These are phyloP conservation scores for Keithomyces neogunnii DNA, from an alignment of 2,329 filamentous ascomycete genomes.

Conservation along the genomic window DNA sequence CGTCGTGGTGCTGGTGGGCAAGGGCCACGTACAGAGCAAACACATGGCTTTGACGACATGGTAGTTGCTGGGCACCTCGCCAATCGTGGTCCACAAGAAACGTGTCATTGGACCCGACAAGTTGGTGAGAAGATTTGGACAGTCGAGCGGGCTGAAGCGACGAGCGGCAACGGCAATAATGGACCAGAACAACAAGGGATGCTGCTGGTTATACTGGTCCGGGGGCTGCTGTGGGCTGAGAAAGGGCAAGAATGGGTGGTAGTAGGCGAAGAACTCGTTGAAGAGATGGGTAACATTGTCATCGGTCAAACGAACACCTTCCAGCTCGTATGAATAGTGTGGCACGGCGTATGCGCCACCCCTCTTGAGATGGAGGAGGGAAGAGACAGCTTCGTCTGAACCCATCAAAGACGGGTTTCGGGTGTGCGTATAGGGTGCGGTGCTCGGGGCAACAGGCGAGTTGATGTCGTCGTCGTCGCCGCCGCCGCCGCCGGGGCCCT, in stretches of 20 bases:
- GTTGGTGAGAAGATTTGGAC: slow-evolving; percentile 56
- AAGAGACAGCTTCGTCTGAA: slow-evolving; percentile 60
- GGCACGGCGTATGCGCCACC: slow-evolving; percentile 53
- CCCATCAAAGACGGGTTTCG: slow-evolving; percentile 57
- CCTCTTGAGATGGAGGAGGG: slow-evolving; percentile 56
- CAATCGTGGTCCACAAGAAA: slow-evolving; percentile 69
- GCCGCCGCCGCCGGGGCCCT: slow-evolving; percentile 38
- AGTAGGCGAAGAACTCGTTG: slow-evolving; percentile 64
- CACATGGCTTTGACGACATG: slow-evolving; percentile 76
- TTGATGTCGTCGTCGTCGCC: slow-evolving; percentile 46
- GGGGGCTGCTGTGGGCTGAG: slow-evolving; percentile 58
- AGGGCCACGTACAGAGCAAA: slow-evolving; percentile 71
- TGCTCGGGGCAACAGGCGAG: slow-evolving; percentile 44
- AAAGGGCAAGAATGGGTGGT: slow-evolving; percentile 72
- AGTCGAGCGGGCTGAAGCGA: slow-evolving; percentile 48
- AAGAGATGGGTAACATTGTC: slow-evolving; percentile 58
- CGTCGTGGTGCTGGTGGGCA: slow-evolving; percentile 73
- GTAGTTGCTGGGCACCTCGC: slow-evolving; percentile 69
- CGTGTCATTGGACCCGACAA: slow-evolving; percentile 61
- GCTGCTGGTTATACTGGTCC: slow-evolving; percentile 68
- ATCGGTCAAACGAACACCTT: slow-evolving; percentile 56
- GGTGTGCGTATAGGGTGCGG: slow-evolving; percentile 49
- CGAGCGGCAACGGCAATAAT: slow-evolving; percentile 68
- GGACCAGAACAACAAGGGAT: slow-evolving; percentile 78
- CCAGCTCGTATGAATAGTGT: slow-evolving; percentile 52